Percentiles rank a stretch among this genome's conserved stretches.
Evolutionary conservation across 108 stramenopile genomes (phyloP).

Genomic region (Asterionellopsis glacialis): DNA sequence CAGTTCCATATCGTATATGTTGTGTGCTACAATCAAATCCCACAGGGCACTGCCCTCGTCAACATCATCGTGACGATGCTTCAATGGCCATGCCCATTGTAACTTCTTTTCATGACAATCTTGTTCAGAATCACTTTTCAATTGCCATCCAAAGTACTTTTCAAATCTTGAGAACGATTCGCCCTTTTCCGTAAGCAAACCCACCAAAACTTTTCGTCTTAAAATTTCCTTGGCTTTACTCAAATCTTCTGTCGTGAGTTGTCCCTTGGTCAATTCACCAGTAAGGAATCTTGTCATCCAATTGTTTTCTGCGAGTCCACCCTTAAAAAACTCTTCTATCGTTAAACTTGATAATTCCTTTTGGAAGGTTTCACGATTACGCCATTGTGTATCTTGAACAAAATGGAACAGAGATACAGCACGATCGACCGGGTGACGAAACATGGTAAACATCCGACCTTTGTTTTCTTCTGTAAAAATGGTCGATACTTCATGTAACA

Average conservation of each 20-base stretch:
- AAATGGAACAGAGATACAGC: constrained; percentile 45
- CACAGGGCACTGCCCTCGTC: constrained; percentile 32
- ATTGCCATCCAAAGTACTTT: constrained; percentile 33
- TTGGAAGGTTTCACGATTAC: not conserved
- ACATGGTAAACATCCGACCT: constrained; percentile 29
- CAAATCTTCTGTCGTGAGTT: constrained; percentile 24
- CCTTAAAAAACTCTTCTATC: constrained; percentile 19
- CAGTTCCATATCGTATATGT: constrained; percentile 33
- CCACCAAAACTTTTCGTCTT: constrained; percentile 34
- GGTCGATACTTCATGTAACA: constrained; percentile 24
- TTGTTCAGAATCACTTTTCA: constrained; percentile 17
- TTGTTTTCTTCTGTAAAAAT: constrained; percentile 19
- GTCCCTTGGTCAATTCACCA: constrained; percentile 22
- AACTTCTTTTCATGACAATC: constrained; percentile 35
- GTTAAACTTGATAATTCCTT: constrained; percentile 17
- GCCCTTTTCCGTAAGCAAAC: constrained; percentile 31
- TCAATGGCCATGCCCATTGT: constrained; percentile 44
- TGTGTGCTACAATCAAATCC: constrained; percentile 26
- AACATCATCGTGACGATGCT: constrained; percentile 27
- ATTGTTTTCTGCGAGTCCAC: constrained; percentile 20
- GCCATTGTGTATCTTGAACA: constrained; percentile 35
- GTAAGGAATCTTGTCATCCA: constrained; percentile 32
- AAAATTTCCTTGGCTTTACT: constrained; percentile 34
- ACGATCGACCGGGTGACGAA: constrained; percentile 50
- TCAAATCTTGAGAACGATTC: constrained; percentile 34